Conservation (phyloP, 805 yeast species). For the Metschnikowia reukaufii region DNA sequence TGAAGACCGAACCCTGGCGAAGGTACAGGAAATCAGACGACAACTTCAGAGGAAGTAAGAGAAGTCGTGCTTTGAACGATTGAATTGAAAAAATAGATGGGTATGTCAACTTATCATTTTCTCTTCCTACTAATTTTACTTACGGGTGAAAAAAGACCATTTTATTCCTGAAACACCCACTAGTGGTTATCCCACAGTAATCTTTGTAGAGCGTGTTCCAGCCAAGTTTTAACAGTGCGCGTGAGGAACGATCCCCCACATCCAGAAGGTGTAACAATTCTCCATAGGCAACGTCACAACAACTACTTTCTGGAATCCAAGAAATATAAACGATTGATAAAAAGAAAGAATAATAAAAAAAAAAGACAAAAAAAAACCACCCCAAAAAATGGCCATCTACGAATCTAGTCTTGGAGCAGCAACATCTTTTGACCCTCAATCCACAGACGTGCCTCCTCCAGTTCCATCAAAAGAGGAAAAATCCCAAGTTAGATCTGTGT, state of each 20-base stretch:
- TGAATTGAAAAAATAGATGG: no score
- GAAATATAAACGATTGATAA: neutral
- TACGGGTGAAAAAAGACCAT: no score
- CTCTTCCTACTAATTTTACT: no score
- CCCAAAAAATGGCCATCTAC: neutral
- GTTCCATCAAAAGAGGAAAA: conserved; percentile 14
- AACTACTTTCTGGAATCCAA: no score
- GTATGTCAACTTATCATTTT: no score
- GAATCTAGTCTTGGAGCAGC: conserved; percentile 6
- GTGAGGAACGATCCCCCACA: neutral
- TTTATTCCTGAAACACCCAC: no score
- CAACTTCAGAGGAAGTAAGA: neutral
- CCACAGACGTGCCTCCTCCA: conserved; percentile 6
- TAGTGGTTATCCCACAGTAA: no score
- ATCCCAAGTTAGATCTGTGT: conserved; percentile 6
- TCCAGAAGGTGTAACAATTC: neutral
- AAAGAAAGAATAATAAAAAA: neutral
- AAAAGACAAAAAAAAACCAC: neutral
- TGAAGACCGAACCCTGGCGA: neutral
- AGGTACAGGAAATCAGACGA: neutral
- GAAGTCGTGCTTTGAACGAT: no score
- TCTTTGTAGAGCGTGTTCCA: no score
- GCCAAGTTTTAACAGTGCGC: neutral
- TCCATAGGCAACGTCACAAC: neutral
- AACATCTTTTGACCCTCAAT: neutral